phyloP scores from a whole-genome alignment of 352 stramenopile genomes.

The Aphanomyces cochlioides region DNA sequence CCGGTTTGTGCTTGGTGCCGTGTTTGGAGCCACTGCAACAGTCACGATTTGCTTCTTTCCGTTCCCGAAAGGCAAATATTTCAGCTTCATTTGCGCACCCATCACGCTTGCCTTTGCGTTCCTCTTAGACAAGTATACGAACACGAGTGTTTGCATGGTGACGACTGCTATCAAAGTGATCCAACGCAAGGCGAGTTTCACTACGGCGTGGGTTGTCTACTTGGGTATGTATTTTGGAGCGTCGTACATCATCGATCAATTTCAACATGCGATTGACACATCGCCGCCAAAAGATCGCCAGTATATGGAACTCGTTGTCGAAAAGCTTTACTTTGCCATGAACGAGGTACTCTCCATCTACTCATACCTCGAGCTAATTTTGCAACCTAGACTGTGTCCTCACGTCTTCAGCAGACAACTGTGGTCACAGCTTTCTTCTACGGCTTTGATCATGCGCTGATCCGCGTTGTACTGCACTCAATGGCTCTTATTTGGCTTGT shows the following conservation, averaged over 20 bases:
- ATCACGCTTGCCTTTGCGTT: conserved; percentile 20
- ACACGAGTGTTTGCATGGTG: conserved; percentile 23
- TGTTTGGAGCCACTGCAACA: conserved; percentile 14
- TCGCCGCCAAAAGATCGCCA: conserved; percentile 19
- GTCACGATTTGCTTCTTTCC: conserved; percentile 27
- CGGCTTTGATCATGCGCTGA: conserved; percentile 18
- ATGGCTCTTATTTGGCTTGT: conserved; percentile 25
- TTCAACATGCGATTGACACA: conserved; percentile 16
- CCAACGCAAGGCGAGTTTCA: conserved; percentile 19
- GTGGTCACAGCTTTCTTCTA: conserved; percentile 30
- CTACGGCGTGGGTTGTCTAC: conserved; percentile 14
- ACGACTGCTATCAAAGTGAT: conserved; percentile 11
- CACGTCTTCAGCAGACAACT: conserved; percentile 23
- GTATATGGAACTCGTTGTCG: conserved; percentile 26
- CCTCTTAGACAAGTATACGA: conserved; percentile 25
- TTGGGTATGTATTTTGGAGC: conserved; percentile 26
- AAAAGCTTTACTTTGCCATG: conserved; percentile 31
- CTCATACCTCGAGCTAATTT: background rate
- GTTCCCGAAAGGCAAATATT: conserved; percentile 24
- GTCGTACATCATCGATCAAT: conserved; percentile 18
- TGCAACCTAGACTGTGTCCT: conserved; percentile 24
- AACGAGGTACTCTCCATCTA: conserved; percentile 14
- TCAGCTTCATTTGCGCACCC: conserved; percentile 18
- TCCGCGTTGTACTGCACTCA: conserved; percentile 16
- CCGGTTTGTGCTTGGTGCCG: conserved; percentile 23